Base-by-base conservation (phyloP, 768 basidiomycete genomes). In the Auriculariales sp. region DNA sequence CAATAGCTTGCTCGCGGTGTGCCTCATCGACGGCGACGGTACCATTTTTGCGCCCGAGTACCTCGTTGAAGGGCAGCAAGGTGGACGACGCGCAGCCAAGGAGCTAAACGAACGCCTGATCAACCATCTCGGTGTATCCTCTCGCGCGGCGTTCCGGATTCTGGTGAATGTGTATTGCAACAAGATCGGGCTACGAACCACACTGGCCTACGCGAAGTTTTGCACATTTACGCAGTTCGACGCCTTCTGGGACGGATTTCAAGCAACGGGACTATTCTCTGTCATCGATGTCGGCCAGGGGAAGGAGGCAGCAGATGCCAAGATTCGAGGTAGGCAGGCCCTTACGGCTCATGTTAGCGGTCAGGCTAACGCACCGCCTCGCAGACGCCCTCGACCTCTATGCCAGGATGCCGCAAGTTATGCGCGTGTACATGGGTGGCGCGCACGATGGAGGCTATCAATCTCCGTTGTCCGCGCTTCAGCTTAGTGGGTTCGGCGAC, bases 291-390 rank as follows among this genome's bases (percentile, higher is more conserved):
- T 81, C 46, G 83, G 83, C 45, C 67, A 65, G 52, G 76, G 70
- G 46, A 85, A 85, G 63, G 83, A 85, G 68, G 80, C 77, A 3
- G 82, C 80, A 27, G 82, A 85, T 61, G 72, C 78, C 36, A 85
- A 85, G 64, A 74, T 85, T 59, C 82, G 81, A 71, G 79, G 83
- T 81, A 55, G 46, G n/a, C n/a, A n/a, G n/a, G n/a, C n/a, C n/a
- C n/a, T n/a, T n/a, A n/a, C n/a, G n/a, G n/a, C n/a, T n/a, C n/a
- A n/a, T n/a, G n/a, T n/a, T n/a, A n/a, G n/a, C n/a, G n/a, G n/a
- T n/a, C n/a, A n/a, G n/a, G n/a, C n/a, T n/a, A n/a, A n/a, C n/a
- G n/a, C n/a, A n/a, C n/a, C n/a, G n/a, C n/a, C n/a, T 4, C 47
- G 28, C 19, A 85, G 84, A 84, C 62, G 79, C 82, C 61, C 64